A percentile compares a stretch with the other conserved stretches of the same genome.
Evolutionary conservation across 257 asterid genomes (phyloP).

Genomic region (Capsicum pubescens): DNA sequence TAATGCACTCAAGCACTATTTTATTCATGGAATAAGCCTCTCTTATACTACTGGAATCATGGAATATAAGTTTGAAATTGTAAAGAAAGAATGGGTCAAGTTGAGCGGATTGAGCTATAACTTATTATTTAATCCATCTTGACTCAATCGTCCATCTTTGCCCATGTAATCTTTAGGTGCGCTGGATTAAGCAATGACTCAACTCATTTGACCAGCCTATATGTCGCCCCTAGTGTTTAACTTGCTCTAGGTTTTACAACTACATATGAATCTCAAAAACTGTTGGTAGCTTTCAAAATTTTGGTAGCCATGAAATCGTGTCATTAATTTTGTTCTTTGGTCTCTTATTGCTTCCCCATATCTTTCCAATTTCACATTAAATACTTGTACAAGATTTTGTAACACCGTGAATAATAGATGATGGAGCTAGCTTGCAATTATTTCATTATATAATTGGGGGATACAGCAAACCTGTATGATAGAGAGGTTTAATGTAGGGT

Average conservation of each 20-base stretch:
- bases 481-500: conserved; percentile 8
- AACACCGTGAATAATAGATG: not conserved
- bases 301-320: conserved; percentile 12
- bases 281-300: not conserved
- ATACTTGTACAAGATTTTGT: conserved; percentile 21
- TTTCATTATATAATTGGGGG: conserved; percentile 1
- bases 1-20: not conserved
- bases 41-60: not conserved
- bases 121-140: not conserved
- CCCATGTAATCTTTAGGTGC: no score
- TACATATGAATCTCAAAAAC: not conserved
- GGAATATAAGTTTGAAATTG: not conserved
- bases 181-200: no score
- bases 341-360: conserved; percentile 39
- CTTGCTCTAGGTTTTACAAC: not conserved
- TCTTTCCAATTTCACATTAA: not conserved
- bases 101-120: not conserved
- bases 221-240: no score
- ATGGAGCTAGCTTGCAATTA: not conserved
- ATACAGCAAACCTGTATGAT: conserved; percentile 27
- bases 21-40: not conserved
- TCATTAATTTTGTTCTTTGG: conserved; percentile 38
- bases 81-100: not conserved
- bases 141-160: no score
- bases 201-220: no score